Evolutionary conservation across 75 land plant species (phyloP).

Genomic region (Isoetes taiwanensis): DNA sequence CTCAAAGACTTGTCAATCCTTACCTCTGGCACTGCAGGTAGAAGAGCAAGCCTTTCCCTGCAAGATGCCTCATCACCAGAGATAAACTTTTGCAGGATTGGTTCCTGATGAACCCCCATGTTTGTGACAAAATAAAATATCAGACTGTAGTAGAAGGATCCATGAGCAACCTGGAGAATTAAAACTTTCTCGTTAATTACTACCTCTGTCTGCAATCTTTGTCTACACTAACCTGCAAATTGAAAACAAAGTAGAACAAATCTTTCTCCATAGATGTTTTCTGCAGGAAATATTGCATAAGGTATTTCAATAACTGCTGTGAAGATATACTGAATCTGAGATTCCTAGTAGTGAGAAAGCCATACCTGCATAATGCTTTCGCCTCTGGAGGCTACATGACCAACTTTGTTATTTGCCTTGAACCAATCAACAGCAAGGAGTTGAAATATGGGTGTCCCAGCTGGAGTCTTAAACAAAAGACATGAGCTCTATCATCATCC

Average conservation of each 20-base stretch:
- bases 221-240: conserved; percentile 44
- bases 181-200: not conserved
- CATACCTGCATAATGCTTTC: conserved; percentile 84
- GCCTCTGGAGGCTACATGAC: conserved; percentile 73
- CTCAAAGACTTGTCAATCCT: not conserved
- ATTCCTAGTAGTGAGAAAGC: too few species aligned
- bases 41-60: conserved; percentile 75
- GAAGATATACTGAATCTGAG: too few species aligned
- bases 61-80: conserved; percentile 92
- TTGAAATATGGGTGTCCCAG: conserved; percentile 73
- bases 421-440: conserved; percentile 95
- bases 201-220: not conserved
- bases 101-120: conserved; percentile 35
- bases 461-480: too few species aligned
- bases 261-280: conserved; percentile 82
- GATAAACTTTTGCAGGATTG: conserved; percentile 71
- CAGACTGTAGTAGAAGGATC: conserved; percentile 83
- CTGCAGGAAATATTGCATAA: not conserved
- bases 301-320: too few species aligned
- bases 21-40: conserved; percentile 91
- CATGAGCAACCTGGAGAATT: conserved; percentile 36
- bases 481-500: too few species aligned
- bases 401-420: conserved; percentile 64
- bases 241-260: conserved; percentile 58
- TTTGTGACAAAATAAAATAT: conserved; percentile 77